Conservation (phyloP, 352 stramenopile species). For the Globisporangium parvum region DNA sequence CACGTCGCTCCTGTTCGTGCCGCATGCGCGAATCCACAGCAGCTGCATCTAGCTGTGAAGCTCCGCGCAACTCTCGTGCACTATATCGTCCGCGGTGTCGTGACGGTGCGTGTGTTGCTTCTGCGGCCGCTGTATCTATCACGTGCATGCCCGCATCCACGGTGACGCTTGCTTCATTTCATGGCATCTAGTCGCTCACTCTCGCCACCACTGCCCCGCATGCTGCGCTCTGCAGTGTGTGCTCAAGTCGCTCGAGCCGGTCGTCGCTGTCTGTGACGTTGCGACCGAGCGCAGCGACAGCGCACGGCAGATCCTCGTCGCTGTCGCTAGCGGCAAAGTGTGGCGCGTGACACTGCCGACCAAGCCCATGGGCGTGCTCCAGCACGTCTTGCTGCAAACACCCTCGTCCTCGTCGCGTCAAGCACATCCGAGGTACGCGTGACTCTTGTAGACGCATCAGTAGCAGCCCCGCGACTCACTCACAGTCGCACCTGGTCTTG, state of each 20-base stretch:
- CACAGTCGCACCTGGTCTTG: not conserved
- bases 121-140: too few relatives aligned
- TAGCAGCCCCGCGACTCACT: not conserved
- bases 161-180: too few relatives aligned
- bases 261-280: conserved; percentile 26
- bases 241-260: conserved; percentile 29
- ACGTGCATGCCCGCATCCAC: too few relatives aligned
- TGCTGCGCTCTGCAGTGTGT: conserved; percentile 26
- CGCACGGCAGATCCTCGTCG: conserved; percentile 23
- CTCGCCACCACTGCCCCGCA: too few relatives aligned
- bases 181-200: not conserved
- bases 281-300: not conserved
- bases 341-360: conserved; percentile 40
- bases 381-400: conserved; percentile 11
- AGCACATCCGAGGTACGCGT: too few relatives aligned
- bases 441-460: not conserved
- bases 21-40: not conserved
- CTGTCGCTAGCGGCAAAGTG: conserved; percentile 30
- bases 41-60: conserved; percentile 28
- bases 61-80: conserved; percentile 40
- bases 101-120: conserved; percentile 39
- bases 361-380: conserved; percentile 1
- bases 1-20: conserved; percentile 18
- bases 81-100: conserved; percentile 30
- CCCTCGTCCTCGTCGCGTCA: too few relatives aligned